Percentiles rank a stretch among this genome's conserved stretches.
Conservation (phyloP, 2,329 filamentous ascomycete genomes). For the Xylariaceae sp. region DNA sequence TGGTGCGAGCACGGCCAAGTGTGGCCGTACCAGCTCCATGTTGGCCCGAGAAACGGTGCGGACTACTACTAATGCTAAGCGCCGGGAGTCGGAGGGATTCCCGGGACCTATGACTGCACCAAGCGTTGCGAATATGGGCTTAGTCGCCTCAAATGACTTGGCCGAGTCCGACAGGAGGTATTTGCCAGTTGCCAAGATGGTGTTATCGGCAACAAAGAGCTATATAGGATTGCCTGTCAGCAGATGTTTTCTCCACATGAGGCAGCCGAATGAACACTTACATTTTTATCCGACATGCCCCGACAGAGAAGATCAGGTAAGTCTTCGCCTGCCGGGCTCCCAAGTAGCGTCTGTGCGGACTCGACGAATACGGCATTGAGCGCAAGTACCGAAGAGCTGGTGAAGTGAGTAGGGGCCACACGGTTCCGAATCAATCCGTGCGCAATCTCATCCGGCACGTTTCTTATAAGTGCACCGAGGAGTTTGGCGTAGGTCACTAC, state of each 20-base stretch:
- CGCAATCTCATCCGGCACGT: slow-evolving; percentile 68
- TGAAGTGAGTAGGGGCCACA: slow-evolving; percentile 72
- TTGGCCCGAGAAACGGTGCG: slow-evolving; percentile 78
- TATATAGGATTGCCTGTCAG: slow-evolving; percentile 32
- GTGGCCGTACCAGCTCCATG: slow-evolving; percentile 73
- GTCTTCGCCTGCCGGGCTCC: slow-evolving; percentile 63
- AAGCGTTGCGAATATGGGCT: slow-evolving; percentile 73
- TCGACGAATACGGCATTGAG: slow-evolving; percentile 86
- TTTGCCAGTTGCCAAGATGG: slow-evolving; percentile 84
- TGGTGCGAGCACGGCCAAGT: slow-evolving; percentile 72
- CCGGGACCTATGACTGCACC: slow-evolving; percentile 71
- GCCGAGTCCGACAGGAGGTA: slow-evolving; percentile 67
- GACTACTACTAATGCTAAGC: slow-evolving; percentile 78
- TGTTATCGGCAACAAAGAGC: slow-evolving; percentile 83
- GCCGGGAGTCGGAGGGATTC: slow-evolving; percentile 72
- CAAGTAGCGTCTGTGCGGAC: slow-evolving; percentile 63
- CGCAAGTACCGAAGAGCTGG: slow-evolving; percentile 71
- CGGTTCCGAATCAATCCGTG: slow-evolving; percentile 57
- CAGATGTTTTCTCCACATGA: not conserved
- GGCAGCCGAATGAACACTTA: slow-evolving; percentile 40
- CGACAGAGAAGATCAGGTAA: slow-evolving; percentile 70
- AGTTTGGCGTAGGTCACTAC: slow-evolving; percentile 86
- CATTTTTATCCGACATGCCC: slow-evolving; percentile 71
- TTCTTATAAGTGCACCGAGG: slow-evolving; percentile 83
- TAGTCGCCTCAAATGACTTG: slow-evolving; percentile 69